These are phyloP conservation scores for Cucumis hystrix DNA, from an alignment of 306 rosid species.

Conservation along the genomic window DNA sequence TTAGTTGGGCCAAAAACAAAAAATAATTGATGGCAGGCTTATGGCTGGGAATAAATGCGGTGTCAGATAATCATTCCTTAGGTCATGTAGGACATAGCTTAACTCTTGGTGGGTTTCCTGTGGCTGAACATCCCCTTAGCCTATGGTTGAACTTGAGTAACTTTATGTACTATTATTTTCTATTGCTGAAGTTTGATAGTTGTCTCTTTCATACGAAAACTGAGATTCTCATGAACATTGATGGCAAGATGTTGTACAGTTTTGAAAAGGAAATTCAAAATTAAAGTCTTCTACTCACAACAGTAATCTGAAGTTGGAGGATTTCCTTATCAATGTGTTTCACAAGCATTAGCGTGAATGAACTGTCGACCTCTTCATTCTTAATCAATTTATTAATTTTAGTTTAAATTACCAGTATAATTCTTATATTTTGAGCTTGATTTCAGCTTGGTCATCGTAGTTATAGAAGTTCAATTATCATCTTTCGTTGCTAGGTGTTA, in stretches of 20 bases:
- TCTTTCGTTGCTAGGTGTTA: background rate
- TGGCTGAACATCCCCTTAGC: background rate
- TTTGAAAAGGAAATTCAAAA: background rate
- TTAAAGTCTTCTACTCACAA: background rate
- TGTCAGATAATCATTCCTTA: constrained; percentile 6
- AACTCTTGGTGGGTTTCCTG: constrained; percentile 5
- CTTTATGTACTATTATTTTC: background rate
- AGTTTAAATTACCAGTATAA: background rate
- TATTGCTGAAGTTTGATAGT: background rate
- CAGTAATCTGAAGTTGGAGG: background rate
- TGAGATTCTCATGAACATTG: background rate
- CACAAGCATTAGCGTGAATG: background rate
- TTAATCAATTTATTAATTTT: background rate
- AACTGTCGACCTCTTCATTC: background rate
- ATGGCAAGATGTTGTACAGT: background rate
- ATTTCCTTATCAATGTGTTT: background rate
- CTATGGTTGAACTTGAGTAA: background rate
- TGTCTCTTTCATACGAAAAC: background rate
- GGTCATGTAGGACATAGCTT: constrained; percentile 5
- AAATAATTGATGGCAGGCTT: constrained; percentile 4
- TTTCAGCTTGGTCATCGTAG: background rate
- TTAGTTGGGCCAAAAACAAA: background rate
- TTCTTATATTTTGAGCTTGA: background rate
- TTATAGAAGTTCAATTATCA: background rate
- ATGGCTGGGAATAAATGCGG: constrained; percentile 8